A percentile compares a stretch with the other conserved stretches of the same genome.
These are phyloP conservation scores for Clonostachys rosea DNA, from an alignment of 2,329 filamentous ascomycete species.

Conservation along the genomic window DNA sequence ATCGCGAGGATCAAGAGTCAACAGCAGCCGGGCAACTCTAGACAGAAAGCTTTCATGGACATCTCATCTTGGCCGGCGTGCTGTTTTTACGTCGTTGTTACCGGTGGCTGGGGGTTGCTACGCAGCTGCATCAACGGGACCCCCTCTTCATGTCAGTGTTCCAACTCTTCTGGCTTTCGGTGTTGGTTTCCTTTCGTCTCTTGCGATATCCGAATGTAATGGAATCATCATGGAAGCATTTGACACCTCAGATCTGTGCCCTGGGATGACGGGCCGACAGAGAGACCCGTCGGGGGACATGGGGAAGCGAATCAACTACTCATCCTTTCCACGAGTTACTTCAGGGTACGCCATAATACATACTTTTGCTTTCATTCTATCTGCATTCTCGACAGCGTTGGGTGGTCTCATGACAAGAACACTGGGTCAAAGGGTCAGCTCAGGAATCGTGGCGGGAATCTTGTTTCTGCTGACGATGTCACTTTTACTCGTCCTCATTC, in stretches of 20 bases:
- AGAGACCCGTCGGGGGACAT: conserved; percentile 29
- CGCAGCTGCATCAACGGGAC: conserved; percentile 60
- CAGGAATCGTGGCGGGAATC: conserved; percentile 64
- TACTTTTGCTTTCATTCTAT: conserved; percentile 63
- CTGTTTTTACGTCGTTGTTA: conserved; percentile 62
- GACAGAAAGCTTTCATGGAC: conserved; percentile 62
- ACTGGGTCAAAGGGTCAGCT: conserved; percentile 63
- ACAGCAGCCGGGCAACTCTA: conserved; percentile 64
- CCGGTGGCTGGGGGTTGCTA: conserved; percentile 65
- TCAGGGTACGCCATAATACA: conserved; percentile 71
- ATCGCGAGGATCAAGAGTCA: conserved; percentile 50
- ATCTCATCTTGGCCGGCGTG: conserved; percentile 65
- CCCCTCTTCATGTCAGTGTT: conserved; percentile 52
- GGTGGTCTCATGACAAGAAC: conserved; percentile 63
- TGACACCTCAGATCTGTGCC: conserved; percentile 74
- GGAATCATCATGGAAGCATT: conserved; percentile 78
- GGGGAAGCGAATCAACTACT: conserved; percentile 62
- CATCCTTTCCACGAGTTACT: conserved; percentile 68
- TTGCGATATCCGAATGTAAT: conserved; percentile 72
- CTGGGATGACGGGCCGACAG: conserved; percentile 60
- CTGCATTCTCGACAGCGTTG: conserved; percentile 62
- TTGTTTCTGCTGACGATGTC: conserved; percentile 60
- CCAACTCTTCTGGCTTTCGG: conserved; percentile 62
- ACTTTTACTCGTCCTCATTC: conserved; percentile 55
- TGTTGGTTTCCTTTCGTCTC: conserved; percentile 66